phyloP scores from a whole-genome alignment of 441 rosid genomes.

The Rhodomyrtus psidioides region DNA sequence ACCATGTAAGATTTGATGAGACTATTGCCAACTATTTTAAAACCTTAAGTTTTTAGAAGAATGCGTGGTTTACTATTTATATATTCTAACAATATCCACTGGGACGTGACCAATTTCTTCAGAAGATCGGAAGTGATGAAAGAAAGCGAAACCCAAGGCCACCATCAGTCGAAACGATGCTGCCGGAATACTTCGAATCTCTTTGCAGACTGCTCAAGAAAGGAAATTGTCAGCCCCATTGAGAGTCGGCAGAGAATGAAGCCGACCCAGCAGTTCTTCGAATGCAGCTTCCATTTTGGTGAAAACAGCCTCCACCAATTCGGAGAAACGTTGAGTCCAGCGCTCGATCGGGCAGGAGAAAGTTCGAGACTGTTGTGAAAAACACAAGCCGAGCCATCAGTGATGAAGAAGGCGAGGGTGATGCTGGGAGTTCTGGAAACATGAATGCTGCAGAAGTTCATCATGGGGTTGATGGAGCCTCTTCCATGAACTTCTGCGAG shows the following conservation, averaged over 20 bases:
- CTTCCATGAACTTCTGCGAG: slow-evolving; percentile 15
- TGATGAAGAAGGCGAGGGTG: background rate
- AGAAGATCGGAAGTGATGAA: no score
- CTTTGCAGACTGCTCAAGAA: background rate
- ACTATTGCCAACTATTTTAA: no score
- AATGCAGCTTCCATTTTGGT: background rate
- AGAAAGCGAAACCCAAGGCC: background rate
- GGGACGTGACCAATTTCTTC: no score
- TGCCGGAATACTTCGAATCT: background rate
- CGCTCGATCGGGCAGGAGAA: background rate
- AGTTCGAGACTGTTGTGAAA: background rate
- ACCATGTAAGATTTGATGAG: no score
- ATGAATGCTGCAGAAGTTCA: background rate
- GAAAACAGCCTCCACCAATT: background rate
- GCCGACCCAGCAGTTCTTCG: background rate
- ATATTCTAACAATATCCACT: no score
- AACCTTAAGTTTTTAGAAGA: no score
- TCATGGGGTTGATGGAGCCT: background rate
- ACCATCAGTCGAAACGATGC: background rate
- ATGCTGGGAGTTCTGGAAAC: background rate
- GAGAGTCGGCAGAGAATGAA: background rate
- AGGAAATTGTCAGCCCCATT: background rate
- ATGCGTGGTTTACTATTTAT: no score
- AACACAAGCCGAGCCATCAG: background rate
- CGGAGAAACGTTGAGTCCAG: background rate